A percentile compares a stretch with the other conserved stretches of the same genome.
Evolutionary conservation across 371 early-diverging fungal genomes (phyloP).

Genomic region (Actinomucor elegans): DNA sequence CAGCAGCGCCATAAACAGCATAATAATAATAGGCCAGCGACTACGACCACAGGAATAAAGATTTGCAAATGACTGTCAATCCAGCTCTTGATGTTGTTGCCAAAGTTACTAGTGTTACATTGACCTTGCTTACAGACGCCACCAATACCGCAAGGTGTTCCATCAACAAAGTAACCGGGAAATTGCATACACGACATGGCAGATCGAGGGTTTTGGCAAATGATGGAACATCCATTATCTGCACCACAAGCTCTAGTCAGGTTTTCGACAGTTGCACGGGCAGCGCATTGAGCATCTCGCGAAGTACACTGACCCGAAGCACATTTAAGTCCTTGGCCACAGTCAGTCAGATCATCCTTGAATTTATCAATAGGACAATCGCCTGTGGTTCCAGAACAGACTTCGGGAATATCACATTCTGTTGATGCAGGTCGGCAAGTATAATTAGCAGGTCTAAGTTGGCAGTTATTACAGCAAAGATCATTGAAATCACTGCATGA

Average conservation of each 20-base stretch:
- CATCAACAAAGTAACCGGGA: conserved; percentile 83
- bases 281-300: conserved; percentile 79
- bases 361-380: conserved; percentile 79
- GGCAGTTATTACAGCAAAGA: conserved; percentile 82
- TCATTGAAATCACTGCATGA: conserved; percentile 74
- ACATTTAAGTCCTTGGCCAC: conserved; percentile 68
- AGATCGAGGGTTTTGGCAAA: conserved; percentile 62
- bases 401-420: conserved; percentile 83
- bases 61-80: conserved; percentile 47
- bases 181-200: conserved; percentile 63
- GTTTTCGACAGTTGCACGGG: conserved; percentile 48
- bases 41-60: conserved; percentile 58
- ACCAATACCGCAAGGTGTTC: conserved; percentile 84
- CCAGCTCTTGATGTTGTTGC: conserved; percentile 38
- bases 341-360: conserved; percentile 69
- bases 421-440: conserved; percentile 82
- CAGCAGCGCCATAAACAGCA: conserved; percentile 61
- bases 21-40: conserved; percentile 56
- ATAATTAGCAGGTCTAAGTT: conserved; percentile 60
- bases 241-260: conserved; percentile 46
- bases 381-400: conserved; percentile 75
- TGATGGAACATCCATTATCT: conserved; percentile 59
- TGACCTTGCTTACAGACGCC: conserved; percentile 60
- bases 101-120: conserved; percentile 34
- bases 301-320: conserved; percentile 92